phyloP scores from a whole-genome alignment of 31 red algal species.

The Porphyra umbilicalis region DNA sequence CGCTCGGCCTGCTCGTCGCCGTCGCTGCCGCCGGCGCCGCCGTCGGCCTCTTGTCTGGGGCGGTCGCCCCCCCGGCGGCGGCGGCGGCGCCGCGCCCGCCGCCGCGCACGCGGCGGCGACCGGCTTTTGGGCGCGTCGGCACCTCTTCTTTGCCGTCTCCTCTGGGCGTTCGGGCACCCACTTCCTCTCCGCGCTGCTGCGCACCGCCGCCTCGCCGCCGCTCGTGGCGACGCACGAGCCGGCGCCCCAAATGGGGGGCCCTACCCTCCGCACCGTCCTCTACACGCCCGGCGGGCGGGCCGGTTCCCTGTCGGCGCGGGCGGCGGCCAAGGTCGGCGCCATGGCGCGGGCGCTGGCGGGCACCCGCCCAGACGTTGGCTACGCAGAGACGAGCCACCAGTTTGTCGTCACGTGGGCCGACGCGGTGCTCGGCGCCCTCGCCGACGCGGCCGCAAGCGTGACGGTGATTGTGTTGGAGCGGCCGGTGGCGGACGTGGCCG shows the following conservation, averaged over 20 bases:
- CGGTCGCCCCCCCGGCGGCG: background rate
- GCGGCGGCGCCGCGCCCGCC: background rate
- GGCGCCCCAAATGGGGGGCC: conserved; percentile 42
- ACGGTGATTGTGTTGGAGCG: conserved; percentile 62
- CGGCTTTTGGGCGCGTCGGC: conserved; percentile 32
- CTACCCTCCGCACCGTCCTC: conserved; percentile 35
- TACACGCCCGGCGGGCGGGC: conserved; percentile 17
- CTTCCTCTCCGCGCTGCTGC: conserved; percentile 57
- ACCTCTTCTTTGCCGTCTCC: conserved; percentile 72
- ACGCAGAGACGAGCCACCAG: conserved; percentile 87
- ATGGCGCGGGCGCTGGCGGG: conserved; percentile 52
- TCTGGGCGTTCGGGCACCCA: conserved; percentile 64
- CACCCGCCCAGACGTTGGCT: conserved; percentile 29
- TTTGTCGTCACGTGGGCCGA: conserved; percentile 90
- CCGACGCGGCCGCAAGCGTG: conserved; percentile 26
- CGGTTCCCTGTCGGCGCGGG: conserved; percentile 33
- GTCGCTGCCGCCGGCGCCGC: background rate
- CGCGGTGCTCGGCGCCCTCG: conserved; percentile 51
- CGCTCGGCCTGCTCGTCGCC: background rate
- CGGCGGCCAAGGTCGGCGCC: conserved; percentile 37
- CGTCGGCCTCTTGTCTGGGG: background rate
- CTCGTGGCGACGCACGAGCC: conserved; percentile 57
- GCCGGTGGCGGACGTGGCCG: conserved; percentile 29
- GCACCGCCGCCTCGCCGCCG: conserved; percentile 15
- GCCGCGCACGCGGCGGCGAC: background rate